Evolutionary conservation across 176 grass and related monocot genomes (phyloP).

Genomic region (Phoenix dactylifera): DNA sequence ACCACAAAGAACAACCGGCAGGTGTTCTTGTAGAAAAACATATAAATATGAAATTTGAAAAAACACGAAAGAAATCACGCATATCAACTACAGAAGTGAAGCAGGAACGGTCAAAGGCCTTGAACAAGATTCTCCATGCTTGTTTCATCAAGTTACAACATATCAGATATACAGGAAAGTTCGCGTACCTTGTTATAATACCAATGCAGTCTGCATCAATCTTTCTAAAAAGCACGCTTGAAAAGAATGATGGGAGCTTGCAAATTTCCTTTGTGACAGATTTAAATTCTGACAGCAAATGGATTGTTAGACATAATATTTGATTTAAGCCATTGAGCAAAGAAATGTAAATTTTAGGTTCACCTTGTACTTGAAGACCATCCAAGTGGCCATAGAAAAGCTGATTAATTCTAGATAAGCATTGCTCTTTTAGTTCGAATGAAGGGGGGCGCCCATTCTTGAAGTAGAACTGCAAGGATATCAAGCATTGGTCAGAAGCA

Average conservation of each 20-base stretch:
- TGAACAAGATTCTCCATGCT: no score
- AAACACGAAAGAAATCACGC: background rate
- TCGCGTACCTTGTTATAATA: slow-evolving; percentile 55
- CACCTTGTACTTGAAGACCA: slow-evolving; percentile 66
- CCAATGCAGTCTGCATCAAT: slow-evolving; percentile 54
- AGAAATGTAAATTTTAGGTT: background rate
- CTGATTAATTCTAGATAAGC: slow-evolving; percentile 45
- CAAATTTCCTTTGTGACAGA: slow-evolving; percentile 92
- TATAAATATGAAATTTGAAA: background rate
- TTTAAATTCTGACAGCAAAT: slow-evolving; percentile 61
- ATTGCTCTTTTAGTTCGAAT: slow-evolving; percentile 51
- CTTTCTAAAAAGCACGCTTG: slow-evolving; percentile 66
- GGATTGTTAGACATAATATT: background rate
- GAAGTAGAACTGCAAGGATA: slow-evolving; percentile 67
- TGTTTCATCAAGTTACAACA: background rate
- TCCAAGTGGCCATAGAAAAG: slow-evolving; percentile 54
- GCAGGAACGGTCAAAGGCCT: no score
- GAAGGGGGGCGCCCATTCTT: slow-evolving; percentile 54
- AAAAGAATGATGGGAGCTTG: slow-evolving; percentile 83
- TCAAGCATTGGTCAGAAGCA: background rate
- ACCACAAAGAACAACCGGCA: background rate
- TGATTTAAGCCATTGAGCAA: background rate
- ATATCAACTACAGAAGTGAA: no score
- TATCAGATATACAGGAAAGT: slow-evolving; percentile 3
- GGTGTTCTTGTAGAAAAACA: background rate